Percentiles rank a stretch among this genome's conserved stretches.
Evolutionary conservation across 2,329 filamentous ascomycete species (phyloP).

Genomic region (Orbilia quercus): DNA sequence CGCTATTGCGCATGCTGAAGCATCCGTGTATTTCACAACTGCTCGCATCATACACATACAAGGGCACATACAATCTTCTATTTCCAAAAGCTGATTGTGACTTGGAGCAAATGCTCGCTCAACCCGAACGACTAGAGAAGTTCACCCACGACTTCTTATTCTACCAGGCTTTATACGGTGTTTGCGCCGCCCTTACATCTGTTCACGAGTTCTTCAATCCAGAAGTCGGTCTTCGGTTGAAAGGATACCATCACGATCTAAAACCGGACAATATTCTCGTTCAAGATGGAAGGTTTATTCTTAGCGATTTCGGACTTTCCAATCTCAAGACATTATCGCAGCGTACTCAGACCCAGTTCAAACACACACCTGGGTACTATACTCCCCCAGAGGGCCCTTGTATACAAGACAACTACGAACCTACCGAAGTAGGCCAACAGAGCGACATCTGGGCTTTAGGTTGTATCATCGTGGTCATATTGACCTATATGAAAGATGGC

Average conservation of each 20-base stretch:
- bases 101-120: conserved; percentile 13
- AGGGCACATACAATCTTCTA: conserved; percentile 10
- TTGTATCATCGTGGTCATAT: conserved; percentile 58
- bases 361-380: conserved; percentile 48
- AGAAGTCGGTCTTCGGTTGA: conserved; percentile 47
- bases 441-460: conserved; percentile 61
- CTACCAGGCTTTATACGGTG: conserved; percentile 47
- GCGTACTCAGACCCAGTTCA: conserved; percentile 52
- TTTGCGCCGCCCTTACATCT: conserved; percentile 58
- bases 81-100: conserved; percentile 21
- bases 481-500: conserved; percentile 45
- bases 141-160: neutral
- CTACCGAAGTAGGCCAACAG: conserved; percentile 38
- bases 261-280: conserved; percentile 61
- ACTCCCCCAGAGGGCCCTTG: conserved; percentile 59
- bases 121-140: neutral
- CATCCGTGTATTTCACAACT: conserved; percentile 2
- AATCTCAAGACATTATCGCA: conserved; percentile 36
- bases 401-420: neutral
- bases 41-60: neutral
- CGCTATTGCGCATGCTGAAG: neutral
- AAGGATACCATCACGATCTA: conserved; percentile 61
- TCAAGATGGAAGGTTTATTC: conserved; percentile 57
- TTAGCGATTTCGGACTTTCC: conserved; percentile 61
- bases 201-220: conserved; percentile 57